Conservation (phyloP, 164 flowering plant species). For the Platanus orientalis region DNA sequence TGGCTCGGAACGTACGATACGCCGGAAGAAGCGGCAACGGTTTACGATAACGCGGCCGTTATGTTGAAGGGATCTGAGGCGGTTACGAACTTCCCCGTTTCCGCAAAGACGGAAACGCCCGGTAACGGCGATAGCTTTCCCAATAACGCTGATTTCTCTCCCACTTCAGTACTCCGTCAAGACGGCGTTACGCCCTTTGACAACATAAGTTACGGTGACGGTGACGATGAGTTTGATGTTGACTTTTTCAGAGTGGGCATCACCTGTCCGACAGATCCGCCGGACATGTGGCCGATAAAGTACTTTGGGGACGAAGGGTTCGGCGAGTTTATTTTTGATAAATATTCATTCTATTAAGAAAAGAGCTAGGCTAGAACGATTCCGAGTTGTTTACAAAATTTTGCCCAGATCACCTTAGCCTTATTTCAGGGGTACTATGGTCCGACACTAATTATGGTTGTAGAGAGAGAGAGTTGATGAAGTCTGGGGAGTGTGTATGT, state of each 20-base stretch:
- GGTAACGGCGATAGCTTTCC: background rate
- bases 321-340: slow-evolving; percentile 33
- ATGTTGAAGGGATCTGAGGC: slow-evolving; percentile 52
- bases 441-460: too few species aligned
- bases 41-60: slow-evolving; percentile 59
- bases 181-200: slow-evolving; percentile 29
- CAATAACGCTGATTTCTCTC: slow-evolving; percentile 28
- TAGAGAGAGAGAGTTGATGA: too few species aligned
- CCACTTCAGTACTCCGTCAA: slow-evolving; percentile 53
- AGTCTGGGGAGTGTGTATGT: too few species aligned
- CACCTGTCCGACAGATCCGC: slow-evolving; percentile 19
- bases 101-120: background rate
- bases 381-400: too few species aligned
- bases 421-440: too few species aligned
- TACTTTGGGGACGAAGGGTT: slow-evolving; percentile 23
- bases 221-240: slow-evolving; percentile 34
- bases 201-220: slow-evolving; percentile 20
- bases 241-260: too few species aligned
- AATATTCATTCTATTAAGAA: too few species aligned
- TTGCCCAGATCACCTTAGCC: too few species aligned
- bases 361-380: too few species aligned
- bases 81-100: slow-evolving; percentile 48
- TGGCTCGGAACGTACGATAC: slow-evolving; percentile 80
- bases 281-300: slow-evolving; percentile 27
- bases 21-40: slow-evolving; percentile 66